Evolutionary conservation across 306 rosid species (phyloP).

Genomic region (Echinosophora koreensis): DNA sequence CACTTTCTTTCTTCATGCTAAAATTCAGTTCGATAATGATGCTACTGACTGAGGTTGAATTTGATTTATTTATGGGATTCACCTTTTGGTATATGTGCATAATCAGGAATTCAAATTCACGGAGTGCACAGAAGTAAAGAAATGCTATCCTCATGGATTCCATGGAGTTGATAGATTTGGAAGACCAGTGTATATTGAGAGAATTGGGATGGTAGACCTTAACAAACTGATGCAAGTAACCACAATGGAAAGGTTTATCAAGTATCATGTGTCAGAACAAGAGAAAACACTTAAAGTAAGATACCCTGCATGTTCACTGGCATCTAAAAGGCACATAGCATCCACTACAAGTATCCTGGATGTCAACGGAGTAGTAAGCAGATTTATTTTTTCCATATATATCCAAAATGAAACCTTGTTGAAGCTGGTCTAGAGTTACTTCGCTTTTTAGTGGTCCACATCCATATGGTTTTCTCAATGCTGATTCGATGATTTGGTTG

Average conservation of each 20-base stretch:
- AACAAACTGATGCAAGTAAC: slow-evolving; percentile 70
- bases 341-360: slow-evolving; percentile 92
- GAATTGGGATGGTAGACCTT: slow-evolving; percentile 81
- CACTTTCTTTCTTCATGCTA: neutral
- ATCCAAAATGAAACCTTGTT: neutral
- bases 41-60: neutral
- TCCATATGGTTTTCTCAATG: neutral
- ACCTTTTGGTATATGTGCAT: slow-evolving; percentile 24
- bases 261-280: slow-evolving; percentile 83
- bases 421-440: neutral
- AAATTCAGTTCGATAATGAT: neutral
- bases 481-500: slow-evolving; percentile 11
- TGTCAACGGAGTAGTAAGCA: slow-evolving; percentile 82
- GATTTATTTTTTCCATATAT: neutral
- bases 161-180: slow-evolving; percentile 88
- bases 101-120: slow-evolving; percentile 82
- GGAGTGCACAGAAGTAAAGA: slow-evolving; percentile 76
- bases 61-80: neutral
- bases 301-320: slow-evolving; percentile 85
- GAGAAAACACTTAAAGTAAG: slow-evolving; percentile 76
- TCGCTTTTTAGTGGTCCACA: slow-evolving; percentile 12
- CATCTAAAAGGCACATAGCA: slow-evolving; percentile 83
- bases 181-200: slow-evolving; percentile 86
- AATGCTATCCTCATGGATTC: slow-evolving; percentile 86
- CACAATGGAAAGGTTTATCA: slow-evolving; percentile 71